Base-by-base conservation (phyloP, 1,139 yeast species). In the Yamadazyma sp. region DNA sequence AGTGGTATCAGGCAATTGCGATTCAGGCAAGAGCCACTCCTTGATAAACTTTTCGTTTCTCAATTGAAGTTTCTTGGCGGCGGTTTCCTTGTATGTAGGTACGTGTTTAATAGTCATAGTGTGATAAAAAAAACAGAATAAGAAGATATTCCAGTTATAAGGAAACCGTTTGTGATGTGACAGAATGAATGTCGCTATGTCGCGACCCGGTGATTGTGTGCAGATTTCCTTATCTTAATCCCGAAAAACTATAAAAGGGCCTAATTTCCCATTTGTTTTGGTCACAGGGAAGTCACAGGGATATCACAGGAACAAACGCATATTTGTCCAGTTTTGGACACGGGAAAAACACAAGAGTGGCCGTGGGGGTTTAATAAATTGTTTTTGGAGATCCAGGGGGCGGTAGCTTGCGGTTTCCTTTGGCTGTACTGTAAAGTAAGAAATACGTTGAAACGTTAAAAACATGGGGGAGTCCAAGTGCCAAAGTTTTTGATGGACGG, bases 21-120 rank as follows among this genome's bases (percentile, higher is more conserved):
- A 52, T 20, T 56, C 54, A 4, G 72, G 67, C 10, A 68, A 51
- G 26, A 68, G 45, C 76, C 76, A 72, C 41, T 70, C 67, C 5
- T 56, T 47, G 29, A 58, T 52, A 52, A 70, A 63, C 34, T 61
- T 58, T 6, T 59, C 45, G 42, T 71, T 62, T 52, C 76, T 60
- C 31, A 52, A 53, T 5, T 56, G 55, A 12, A 55, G 48, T 44
- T 70, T 71, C 40, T 57, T 53, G 7, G 57, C 55, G 7, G 73
- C 73, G 23, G 67, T 65, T 15, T 59, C 62, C 40, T 56, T 51
- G 48, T 37, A 42, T 13, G 17, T 31, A 20, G 40, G 34, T 7
- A 36, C 18, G 4, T 29, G 21, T 24, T 38, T 33, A 11, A 42
- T 26, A 5, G 45, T 42, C 45, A 42, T 42, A 14, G 23, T 31